Conservation (phyloP, 164 flowering plant species). For the Protea cynaroides region DNA sequence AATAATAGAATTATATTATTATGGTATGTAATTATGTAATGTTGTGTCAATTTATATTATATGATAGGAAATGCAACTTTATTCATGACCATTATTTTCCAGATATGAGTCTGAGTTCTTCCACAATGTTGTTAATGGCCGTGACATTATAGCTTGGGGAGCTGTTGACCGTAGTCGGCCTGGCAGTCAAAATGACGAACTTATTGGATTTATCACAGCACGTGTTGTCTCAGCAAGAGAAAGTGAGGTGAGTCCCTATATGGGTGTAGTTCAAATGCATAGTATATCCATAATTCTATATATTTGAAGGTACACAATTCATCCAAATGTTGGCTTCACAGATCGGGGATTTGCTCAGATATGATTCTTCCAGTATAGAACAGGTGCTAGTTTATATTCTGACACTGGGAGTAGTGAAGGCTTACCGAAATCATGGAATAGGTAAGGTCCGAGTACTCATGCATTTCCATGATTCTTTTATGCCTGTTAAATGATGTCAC, state of each 20-base stretch:
- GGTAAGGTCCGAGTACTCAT: slow-evolving; percentile 32
- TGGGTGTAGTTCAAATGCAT: neutral
- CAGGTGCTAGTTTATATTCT: slow-evolving; percentile 74
- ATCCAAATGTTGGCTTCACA: slow-evolving; percentile 28
- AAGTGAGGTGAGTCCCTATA: slow-evolving; percentile 60
- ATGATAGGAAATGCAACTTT: too few relatives aligned
- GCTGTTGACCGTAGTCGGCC: slow-evolving; percentile 83
- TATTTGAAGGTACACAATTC: neutral
- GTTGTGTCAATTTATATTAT: too few relatives aligned
- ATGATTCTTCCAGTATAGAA: slow-evolving; percentile 48
- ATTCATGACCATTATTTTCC: slow-evolving; percentile 15
- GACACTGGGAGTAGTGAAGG: slow-evolving; percentile 81
- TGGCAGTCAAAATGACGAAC: slow-evolving; percentile 56
- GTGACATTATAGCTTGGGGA: slow-evolving; percentile 87
- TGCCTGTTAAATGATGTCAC: neutral
- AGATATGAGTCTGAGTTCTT: slow-evolving; percentile 96
- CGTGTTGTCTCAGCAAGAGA: slow-evolving; percentile 66
- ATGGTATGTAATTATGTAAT: too few relatives aligned
- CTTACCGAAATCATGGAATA: slow-evolving; percentile 84
- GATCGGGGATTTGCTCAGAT: slow-evolving; percentile 69
- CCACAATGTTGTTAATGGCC: slow-evolving; percentile 75
- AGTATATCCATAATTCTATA: neutral
- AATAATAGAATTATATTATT: too few relatives aligned
- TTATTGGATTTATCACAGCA: slow-evolving; percentile 93
- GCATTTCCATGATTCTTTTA: neutral